phyloP scores from a whole-genome alignment of 371 early-diverging fungal species.

The Globomyces sp. region DNA sequence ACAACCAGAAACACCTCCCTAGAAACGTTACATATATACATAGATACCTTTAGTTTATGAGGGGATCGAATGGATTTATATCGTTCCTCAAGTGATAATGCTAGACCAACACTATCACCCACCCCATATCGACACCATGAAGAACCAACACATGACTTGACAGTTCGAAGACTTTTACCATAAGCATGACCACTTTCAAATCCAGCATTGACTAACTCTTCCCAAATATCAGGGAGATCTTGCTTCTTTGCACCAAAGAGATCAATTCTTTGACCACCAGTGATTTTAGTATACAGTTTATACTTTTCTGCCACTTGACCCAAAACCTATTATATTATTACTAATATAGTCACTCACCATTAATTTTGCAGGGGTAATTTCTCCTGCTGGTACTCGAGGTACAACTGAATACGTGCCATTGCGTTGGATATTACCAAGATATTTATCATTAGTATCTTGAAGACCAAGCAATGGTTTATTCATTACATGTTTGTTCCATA shows the following conservation, averaged over 20 bases:
- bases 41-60: slow-evolving; percentile 56
- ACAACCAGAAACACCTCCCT: slow-evolving; percentile 54
- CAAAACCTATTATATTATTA: too few relatives aligned
- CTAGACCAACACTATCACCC: slow-evolving; percentile 67
- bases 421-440: slow-evolving; percentile 68
- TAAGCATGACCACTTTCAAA: slow-evolving; percentile 72
- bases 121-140: slow-evolving; percentile 70
- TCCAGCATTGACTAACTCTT: slow-evolving; percentile 59
- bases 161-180: slow-evolving; percentile 69
- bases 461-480: slow-evolving; percentile 45
- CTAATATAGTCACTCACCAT: too few relatives aligned
- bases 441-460: slow-evolving; percentile 73
- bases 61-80: slow-evolving; percentile 68
- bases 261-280: slow-evolving; percentile 67
- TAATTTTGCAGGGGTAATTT: slow-evolving; percentile 65
- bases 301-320: slow-evolving; percentile 63
- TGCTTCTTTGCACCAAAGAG: slow-evolving; percentile 65
- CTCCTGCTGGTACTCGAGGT: slow-evolving; percentile 66
- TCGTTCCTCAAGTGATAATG: slow-evolving; percentile 61
- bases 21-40: slow-evolving; percentile 36
- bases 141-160: slow-evolving; percentile 69
- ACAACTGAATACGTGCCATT: slow-evolving; percentile 68
- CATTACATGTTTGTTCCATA: slow-evolving; percentile 65
- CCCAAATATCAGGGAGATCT: slow-evolving; percentile 66
- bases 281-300: slow-evolving; percentile 64